phyloP scores from a whole-genome alignment of 495 filamentous ascomycete genomes.

The Aspergillus coremiiformis region DNA sequence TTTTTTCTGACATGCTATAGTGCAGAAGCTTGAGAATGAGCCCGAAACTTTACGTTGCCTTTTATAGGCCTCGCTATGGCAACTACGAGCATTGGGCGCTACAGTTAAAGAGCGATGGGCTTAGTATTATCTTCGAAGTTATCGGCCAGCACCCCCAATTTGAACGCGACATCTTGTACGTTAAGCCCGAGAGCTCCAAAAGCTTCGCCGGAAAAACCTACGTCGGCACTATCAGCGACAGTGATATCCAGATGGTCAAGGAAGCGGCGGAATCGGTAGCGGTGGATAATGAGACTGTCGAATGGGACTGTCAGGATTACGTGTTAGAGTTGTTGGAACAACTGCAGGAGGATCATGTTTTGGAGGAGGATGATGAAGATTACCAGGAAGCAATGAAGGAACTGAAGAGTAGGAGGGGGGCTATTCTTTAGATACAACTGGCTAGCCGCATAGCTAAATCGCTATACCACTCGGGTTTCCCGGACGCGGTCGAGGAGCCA shows the following conservation, averaged over 20 bases:
- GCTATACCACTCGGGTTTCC: no score
- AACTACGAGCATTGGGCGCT: constrained; percentile 19
- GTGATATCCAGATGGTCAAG: constrained; percentile 10
- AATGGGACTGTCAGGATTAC: constrained; percentile 26
- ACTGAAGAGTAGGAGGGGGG: constrained; percentile 10
- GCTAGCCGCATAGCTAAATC: no score
- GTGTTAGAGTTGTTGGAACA: constrained; percentile 21
- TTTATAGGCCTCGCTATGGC: constrained; percentile 15
- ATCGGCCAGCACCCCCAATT: constrained; percentile 16
- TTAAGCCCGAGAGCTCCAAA: constrained; percentile 2
- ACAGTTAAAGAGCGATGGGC: constrained; percentile 9
- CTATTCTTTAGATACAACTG: no score
- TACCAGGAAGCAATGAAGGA: constrained; percentile 13
- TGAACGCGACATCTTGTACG: constrained; percentile 1
- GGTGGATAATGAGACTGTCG: constrained; percentile 20
- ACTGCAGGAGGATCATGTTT: constrained; percentile 13
- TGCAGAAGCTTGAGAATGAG: no score
- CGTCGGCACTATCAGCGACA: constrained; percentile 8
- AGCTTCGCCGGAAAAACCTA: constrained; percentile 7
- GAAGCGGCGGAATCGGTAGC: constrained; percentile 3
- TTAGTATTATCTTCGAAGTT: constrained; percentile 15
- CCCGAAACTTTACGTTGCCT: constrained; percentile 16
- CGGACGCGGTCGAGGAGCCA: no score
- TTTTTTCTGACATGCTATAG: no score
- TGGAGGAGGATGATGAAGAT: constrained; percentile 15